Evolutionary conservation across 306 rosid genomes (phyloP), one percentile per base, ranked within the genome.

Genomic region (barrel medic (Medicago truncatula)): DNA sequence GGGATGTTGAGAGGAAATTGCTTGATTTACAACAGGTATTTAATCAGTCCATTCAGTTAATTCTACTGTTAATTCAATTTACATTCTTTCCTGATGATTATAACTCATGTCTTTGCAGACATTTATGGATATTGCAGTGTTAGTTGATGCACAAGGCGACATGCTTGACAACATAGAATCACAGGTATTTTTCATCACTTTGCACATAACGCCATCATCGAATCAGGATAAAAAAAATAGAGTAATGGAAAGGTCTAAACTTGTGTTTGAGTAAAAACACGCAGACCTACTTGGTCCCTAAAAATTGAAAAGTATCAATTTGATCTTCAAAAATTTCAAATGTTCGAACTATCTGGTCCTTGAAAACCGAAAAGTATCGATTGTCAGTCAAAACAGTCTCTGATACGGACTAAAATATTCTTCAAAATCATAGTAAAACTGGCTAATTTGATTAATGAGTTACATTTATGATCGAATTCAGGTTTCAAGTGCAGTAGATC

Each of bases 401-500:
- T 23, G 16, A 58, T 5, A 2, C 40, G 9, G 4, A 59, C 38
- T 59, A 14, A 12, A 12, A 53, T 17, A 16, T 8, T 53, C 59
- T 53, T 17, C 2, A 25, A 21, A 23, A 6, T 58, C 6, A 59
- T 25, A 3, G 4, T 25, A 12, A 25, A 59, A 60, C 28, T 7
- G 2, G 15, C 20, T 34, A 61, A 61, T 14, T 71, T 44, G 57
- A 72, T 53, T 39, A 8, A 74, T 4, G 46, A 79, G 60, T 65
- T 69, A 63, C 73, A 18, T 75, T 80, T 6, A 31, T 58, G 36
- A 23, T 49, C 5, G 15, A 54, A 46, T 46, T 54, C 83, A 90
- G 98, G 98, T 95, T 61, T 86, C 96, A 25, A 87, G 88, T 81
- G 97, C 98, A 10, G 98, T 92, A 34, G 98, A 95, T 76, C 98